These are phyloP conservation scores for Artemisia argyi DNA, from an alignment of 129 eudicot genomes.

Conservation along the genomic window DNA sequence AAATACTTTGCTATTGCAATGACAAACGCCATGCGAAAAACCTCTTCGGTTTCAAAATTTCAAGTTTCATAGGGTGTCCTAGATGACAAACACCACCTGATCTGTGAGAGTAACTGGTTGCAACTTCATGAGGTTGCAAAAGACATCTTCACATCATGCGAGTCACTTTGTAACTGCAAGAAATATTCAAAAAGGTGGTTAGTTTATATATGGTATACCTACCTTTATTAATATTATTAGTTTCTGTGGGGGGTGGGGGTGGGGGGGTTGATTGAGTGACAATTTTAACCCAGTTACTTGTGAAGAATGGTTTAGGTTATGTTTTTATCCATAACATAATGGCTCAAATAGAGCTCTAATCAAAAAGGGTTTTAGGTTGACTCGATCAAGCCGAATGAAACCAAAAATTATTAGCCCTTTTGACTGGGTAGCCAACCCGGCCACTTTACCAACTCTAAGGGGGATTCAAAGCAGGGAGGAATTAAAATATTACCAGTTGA, in stretches of 20 bases:
- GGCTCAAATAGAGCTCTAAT: too few species aligned
- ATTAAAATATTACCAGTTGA: conserved; percentile 47
- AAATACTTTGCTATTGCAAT: background rate
- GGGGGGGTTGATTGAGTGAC: too few species aligned
- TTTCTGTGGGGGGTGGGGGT: too few species aligned
- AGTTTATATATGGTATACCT: background rate
- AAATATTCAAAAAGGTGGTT: conserved; percentile 7
- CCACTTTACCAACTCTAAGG: too few species aligned
- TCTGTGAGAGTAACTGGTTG: too few species aligned
- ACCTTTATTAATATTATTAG: too few species aligned
- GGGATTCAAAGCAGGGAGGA: background rate
- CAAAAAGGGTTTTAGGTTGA: background rate
- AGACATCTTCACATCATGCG: conserved; percentile 57
- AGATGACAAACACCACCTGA: background rate
- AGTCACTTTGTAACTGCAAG: conserved; percentile 69
- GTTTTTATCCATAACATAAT: too few species aligned
- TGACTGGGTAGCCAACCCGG: too few species aligned
- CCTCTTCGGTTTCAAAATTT: background rate
- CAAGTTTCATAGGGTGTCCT: background rate
- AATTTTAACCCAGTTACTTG: too few species aligned
- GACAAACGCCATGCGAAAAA: background rate
- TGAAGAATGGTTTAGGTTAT: background rate
- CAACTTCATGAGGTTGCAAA: conserved; percentile 25
- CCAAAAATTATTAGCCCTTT: too few species aligned
- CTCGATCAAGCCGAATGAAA: too few species aligned